Base-by-base conservation (phyloP, 495 filamentous ascomycete genomes). In the Chaetomium cochliodes region DNA sequence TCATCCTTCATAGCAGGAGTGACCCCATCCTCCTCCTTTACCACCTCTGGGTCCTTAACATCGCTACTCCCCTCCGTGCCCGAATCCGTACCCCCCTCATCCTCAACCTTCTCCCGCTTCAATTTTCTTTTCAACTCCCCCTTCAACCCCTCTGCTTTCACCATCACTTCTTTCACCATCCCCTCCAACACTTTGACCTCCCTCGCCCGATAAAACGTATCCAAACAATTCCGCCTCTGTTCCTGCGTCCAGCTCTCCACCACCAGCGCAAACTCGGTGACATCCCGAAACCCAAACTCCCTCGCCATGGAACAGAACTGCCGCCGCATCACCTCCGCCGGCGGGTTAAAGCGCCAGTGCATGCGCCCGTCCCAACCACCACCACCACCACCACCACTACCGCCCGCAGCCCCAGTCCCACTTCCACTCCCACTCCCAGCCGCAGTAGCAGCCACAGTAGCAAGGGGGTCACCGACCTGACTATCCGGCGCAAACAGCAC, bases 231-330 rank as follows among this genome's bases (percentile, higher is more conserved):
- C 69, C 90, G 81, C 72, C 94, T 74, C 77, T 96, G 84, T 69
- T 87, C 90, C 78, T 93, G 92, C 63, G 91, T 96, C 92, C 92
- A 94, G 28, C 89, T 85, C 76, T 98, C 94, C 15, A 98, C 94
- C 11, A 92, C 89, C 51, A 97, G 82, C 52, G 93, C 96, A 84
- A 98, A 98, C 67, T 96, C 90, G 8, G 85, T 89, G 8, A 86
- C 87, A 77, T 85, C 86, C 7, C 80, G 74, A 73, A 92, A 96
- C 46, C 91, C 91, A 76, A 92, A 90, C 50, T 82, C 82, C 70
- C 81, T 82, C 9, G 92, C 91, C 91, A 97, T 97, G 22, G 85
- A 88, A 73, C 92, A 96, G 68, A 98, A 96, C 72, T 97, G 94
- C 44, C 94, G 81, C 63, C 80, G 85, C 80, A 84, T 86, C 16